Evolutionary conservation across 306 rosid genomes (phyloP), one percentile per base, ranked within the genome.

Genomic region (Astragalus glycyphyllos): DNA sequence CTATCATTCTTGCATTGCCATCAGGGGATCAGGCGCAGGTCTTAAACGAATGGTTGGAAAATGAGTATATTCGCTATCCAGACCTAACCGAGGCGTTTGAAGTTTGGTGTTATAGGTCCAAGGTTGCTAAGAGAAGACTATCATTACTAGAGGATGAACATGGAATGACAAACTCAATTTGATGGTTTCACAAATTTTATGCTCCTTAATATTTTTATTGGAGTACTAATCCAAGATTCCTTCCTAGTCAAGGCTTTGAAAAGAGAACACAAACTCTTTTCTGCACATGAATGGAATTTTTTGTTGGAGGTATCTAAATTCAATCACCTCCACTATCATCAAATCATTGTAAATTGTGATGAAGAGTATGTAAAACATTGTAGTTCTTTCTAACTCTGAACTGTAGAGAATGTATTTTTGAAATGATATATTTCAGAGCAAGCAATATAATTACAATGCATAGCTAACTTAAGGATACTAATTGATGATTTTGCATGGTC

Each of bases 71-170:
- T 37, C 83, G 74, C 68, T 94, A 89, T 75, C 99, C 97, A 5
- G 97, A 94, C 84, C 83, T 94, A 67, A 84, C 95, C 0, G 96
- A 91, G 79, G 96, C 96, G 35, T 94, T 94, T 55, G 96, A 91
- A 77, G 89, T 87, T 32, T 94, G 99, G 97, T 91, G 96, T 79
- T 89, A 84, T 62, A 79, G 96, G 71, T 82, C 96, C 69, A 94
- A 91, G 82, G 95, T 87, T 76, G 86, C 97, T 10, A 87, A 79
- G 76, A 82, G 97, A 76, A 89, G 97, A 76, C 73, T 94, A 35
- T 85, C 96, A 4, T 45, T 82, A 54, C 48, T 82, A 47, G 86
- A 80, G 60, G 86, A 80, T 71, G 86, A 80, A 58, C 85, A 75
- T 65, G 83, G 76, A 70, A 75, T 75, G 71, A 76, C 81, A 46